Conservation (phyloP, 2,329 filamentous ascomycete genomes). For the Epichloe bromicola region DNA sequence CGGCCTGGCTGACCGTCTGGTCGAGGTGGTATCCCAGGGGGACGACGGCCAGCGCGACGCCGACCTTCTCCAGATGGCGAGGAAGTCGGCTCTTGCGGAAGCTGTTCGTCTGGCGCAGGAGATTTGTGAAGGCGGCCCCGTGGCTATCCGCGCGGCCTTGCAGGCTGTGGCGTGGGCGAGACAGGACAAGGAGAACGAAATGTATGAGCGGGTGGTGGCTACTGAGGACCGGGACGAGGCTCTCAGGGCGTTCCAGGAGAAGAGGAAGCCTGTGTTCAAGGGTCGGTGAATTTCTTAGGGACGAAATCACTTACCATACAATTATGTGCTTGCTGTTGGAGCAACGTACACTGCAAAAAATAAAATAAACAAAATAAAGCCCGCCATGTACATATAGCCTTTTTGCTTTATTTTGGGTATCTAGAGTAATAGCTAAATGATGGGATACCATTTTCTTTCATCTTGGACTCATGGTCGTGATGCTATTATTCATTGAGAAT, state of each 20-base stretch:
- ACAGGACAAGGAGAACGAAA: constrained; percentile 71
- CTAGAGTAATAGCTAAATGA: no score
- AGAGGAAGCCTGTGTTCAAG: constrained; percentile 46
- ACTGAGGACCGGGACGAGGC: constrained; percentile 86
- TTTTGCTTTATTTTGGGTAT: no score
- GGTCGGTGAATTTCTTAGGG: constrained; percentile 26
- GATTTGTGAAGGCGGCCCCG: constrained; percentile 81
- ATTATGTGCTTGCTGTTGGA: no score
- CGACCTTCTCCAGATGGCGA: constrained; percentile 41
- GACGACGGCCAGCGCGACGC: constrained; percentile 29
- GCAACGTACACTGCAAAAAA: no score
- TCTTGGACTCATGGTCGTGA: no score
- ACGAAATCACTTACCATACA: no score
- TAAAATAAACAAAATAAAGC: no score
- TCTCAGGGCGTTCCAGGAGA: constrained; percentile 63
- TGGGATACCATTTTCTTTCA: no score
- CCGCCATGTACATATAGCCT: no score
- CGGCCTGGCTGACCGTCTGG: constrained; percentile 78
- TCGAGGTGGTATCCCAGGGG: constrained; percentile 54
- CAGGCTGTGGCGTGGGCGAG: constrained; percentile 61
- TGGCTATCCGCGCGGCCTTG: constrained; percentile 69
- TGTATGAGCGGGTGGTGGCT: constrained; percentile 70
- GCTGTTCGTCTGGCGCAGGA: constrained; percentile 67
- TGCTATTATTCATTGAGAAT: no score
- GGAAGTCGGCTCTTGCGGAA: constrained; percentile 58